Conservation (phyloP, 371 early-diverging fungal genomes). For the Lichtheimia ramosa region DNA sequence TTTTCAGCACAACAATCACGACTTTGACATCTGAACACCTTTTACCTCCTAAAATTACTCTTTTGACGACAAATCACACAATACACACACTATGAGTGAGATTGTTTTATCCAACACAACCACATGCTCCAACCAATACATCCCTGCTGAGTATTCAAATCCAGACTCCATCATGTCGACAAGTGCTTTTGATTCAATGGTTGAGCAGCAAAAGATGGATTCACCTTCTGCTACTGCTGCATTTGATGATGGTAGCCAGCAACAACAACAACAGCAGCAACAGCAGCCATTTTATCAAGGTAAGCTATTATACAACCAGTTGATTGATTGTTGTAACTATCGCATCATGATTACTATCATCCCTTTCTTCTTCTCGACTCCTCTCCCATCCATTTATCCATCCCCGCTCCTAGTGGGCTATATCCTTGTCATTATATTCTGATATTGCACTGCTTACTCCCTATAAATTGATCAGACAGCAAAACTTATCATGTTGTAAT, state of each 20-base stretch:
- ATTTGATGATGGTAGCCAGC: constrained; percentile 23
- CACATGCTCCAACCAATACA: constrained; percentile 21
- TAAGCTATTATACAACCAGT: background rate
- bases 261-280: background rate
- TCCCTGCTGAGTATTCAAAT: constrained; percentile 25
- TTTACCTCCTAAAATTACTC: constrained; percentile 3
- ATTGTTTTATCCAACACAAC: constrained; percentile 29
- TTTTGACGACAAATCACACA: background rate
- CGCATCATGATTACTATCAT: background rate
- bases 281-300: constrained; percentile 10
- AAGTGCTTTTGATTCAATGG: constrained; percentile 29
- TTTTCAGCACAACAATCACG: no score
- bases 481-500: constrained; percentile 6
- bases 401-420: background rate
- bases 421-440: background rate
- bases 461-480: constrained; percentile 6
- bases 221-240: constrained; percentile 16
- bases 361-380: constrained; percentile 2
- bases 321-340: no score
- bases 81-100: constrained; percentile 31
- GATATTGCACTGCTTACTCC: background rate
- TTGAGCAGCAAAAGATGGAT: constrained; percentile 21
- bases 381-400: constrained; percentile 2
- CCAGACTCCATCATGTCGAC: constrained; percentile 31
- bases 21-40: background rate